Percentiles rank a stretch among this genome's conserved stretches.
Evolutionary conservation across 805 yeast genomes (phyloP).

Genomic region (Lipomyces mesembrius): DNA sequence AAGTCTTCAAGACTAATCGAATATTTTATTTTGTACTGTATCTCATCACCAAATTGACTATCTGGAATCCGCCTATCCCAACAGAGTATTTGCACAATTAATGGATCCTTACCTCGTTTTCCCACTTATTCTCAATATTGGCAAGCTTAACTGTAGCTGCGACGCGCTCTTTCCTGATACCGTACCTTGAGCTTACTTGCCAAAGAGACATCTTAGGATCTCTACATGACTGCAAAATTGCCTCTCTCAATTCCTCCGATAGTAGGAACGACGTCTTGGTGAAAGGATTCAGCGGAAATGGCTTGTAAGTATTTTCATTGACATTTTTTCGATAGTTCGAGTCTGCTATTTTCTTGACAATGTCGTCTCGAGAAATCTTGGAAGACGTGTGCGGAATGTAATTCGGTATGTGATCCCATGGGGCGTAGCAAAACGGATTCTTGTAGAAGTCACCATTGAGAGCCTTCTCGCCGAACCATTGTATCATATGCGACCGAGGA

Average conservation of each 20-base stretch:
- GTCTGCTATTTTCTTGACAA: constrained; percentile 38
- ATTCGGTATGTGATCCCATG: constrained; percentile 37
- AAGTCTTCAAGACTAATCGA: constrained; percentile 86
- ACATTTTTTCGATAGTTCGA: constrained; percentile 32
- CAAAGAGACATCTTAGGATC: constrained; percentile 62
- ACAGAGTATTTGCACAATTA: constrained; percentile 4
- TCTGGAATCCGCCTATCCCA: neutral
- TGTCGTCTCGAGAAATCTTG: neutral
- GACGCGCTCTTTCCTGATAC: constrained; percentile 80
- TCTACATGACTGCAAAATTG: constrained; percentile 61
- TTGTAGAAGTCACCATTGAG: constrained; percentile 36
- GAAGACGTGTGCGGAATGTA: constrained; percentile 21
- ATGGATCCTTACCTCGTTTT: constrained; percentile 58
- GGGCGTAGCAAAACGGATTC: constrained; percentile 30
- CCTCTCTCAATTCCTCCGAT: constrained; percentile 60
- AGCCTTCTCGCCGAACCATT: constrained; percentile 37
- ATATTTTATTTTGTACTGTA: constrained; percentile 44
- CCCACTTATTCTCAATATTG: constrained; percentile 67
- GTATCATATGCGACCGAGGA: constrained; percentile 30
- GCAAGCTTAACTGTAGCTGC: constrained; percentile 82
- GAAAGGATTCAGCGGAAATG: constrained; percentile 77
- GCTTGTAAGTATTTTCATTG: constrained; percentile 50
- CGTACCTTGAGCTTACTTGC: constrained; percentile 75
- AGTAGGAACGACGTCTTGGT: constrained; percentile 70
- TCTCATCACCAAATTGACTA: constrained; percentile 54